Conservation (phyloP, 345 rosid species). For the Punica granatum region DNA sequence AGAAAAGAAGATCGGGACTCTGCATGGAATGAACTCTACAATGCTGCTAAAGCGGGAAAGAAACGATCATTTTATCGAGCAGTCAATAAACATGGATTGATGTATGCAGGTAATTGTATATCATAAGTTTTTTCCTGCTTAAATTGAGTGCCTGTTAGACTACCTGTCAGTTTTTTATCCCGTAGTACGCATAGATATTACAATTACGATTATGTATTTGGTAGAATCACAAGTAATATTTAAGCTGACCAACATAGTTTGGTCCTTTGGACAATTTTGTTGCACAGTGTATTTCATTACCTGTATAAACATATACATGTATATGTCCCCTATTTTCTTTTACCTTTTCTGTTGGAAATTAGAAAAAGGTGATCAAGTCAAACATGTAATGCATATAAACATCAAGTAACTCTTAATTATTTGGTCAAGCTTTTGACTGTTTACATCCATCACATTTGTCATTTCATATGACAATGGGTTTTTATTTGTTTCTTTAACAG, state of each 20-base stretch:
- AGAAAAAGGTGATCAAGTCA: not conserved
- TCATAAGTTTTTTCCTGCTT: not conserved
- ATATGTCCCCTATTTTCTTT: too few species aligned
- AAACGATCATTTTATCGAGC: slow-evolving; percentile 75
- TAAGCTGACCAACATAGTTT: not conserved
- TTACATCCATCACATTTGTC: not conserved
- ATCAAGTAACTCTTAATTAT: not conserved
- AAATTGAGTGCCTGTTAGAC: not conserved
- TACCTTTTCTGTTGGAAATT: not conserved
- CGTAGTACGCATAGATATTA: not conserved
- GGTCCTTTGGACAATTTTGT: not conserved
- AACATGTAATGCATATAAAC: not conserved
- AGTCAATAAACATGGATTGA: slow-evolving; percentile 57
- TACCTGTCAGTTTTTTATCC: not conserved
- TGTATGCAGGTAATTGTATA: slow-evolving; percentile 78
- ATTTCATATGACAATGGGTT: not conserved
- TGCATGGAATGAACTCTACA: slow-evolving; percentile 72
- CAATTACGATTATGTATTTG: not conserved
- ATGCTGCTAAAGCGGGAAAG: slow-evolving; percentile 53
- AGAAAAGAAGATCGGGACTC: slow-evolving; percentile 49
- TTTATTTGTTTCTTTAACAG: slow-evolving; percentile 23
- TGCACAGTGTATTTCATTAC: too few species aligned
- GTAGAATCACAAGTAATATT: not conserved
- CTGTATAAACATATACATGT: too few species aligned
- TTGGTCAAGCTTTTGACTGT: not conserved